phyloP scores from a whole-genome alignment of 352 stramenopile genomes.

The Aphanomyces astaci region DNA sequence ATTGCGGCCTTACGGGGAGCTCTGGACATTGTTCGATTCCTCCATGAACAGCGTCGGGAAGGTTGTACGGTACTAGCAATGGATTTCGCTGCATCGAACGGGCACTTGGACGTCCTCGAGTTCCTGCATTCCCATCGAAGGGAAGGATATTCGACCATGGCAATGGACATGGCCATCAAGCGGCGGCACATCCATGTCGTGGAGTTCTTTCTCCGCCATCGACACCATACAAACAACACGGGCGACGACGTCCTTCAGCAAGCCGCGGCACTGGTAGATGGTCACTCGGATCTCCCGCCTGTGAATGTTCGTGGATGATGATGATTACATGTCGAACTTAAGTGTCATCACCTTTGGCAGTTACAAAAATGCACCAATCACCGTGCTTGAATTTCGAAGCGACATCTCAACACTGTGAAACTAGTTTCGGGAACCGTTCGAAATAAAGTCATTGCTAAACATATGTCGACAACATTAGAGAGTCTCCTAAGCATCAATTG shows the following conservation, averaged over 20 bases:
- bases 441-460: no score
- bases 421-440: no score
- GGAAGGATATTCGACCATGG: background rate
- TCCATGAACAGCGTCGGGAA: slow-evolving; percentile 22
- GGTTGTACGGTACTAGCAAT: slow-evolving; percentile 25
- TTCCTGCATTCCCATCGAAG: background rate
- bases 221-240: background rate
- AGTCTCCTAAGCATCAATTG: no score
- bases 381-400: no score
- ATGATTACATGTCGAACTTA: no score
- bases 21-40: slow-evolving; percentile 26
- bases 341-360: no score
- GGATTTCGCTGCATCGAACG: slow-evolving; percentile 24
- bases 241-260: background rate
- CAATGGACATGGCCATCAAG: background rate
- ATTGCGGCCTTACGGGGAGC: slow-evolving; percentile 24
- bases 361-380: no score
- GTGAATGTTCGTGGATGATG: no score
- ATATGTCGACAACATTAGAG: no score
- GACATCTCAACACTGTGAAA: no score
- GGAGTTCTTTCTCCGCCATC: background rate
- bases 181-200: background rate
- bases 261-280: background rate
- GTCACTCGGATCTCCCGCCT: no score
- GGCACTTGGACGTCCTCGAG: slow-evolving; percentile 26